Percentiles rank a stretch among this genome's conserved stretches.
Conservation (phyloP, 2,329 filamentous ascomycete species). For the Fusarium camptoceras region DNA sequence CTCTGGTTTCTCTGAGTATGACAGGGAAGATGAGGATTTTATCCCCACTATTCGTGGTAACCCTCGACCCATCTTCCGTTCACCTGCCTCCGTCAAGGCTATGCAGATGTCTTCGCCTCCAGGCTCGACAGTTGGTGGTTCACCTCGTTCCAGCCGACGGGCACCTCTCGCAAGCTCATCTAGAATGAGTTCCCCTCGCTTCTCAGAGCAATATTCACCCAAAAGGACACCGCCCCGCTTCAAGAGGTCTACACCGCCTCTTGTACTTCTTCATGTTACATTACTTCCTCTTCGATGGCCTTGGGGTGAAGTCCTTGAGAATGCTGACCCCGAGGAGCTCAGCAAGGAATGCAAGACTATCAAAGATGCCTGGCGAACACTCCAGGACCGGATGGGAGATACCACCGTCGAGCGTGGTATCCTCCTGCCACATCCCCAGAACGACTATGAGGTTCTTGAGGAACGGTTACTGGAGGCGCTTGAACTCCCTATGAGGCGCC, state of each 20-base stretch:
- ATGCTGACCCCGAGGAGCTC: constrained; percentile 54
- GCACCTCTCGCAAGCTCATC: constrained; percentile 63
- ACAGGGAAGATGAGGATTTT: constrained; percentile 60
- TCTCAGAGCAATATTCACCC: constrained; percentile 65
- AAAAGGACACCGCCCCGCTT: constrained; percentile 71
- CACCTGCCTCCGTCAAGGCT: constrained; percentile 75
- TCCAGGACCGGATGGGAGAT: constrained; percentile 78
- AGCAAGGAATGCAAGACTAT: constrained; percentile 62
- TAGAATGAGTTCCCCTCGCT: constrained; percentile 66
- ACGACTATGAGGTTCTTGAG: constrained; percentile 83
- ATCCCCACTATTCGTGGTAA: constrained; percentile 68
- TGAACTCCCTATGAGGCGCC: constrained; percentile 72
- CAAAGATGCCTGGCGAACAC: constrained; percentile 72
- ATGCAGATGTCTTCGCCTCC: constrained; percentile 79
- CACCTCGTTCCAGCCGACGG: constrained; percentile 66
- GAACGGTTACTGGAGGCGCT: constrained; percentile 80
- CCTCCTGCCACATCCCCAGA: constrained; percentile 80
- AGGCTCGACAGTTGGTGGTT: constrained; percentile 65
- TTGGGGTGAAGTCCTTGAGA: constrained; percentile 69
- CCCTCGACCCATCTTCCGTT: constrained; percentile 73
- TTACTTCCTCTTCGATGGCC: constrained; percentile 76
- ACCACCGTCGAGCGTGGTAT: constrained; percentile 80
- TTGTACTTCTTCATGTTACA: constrained; percentile 83
- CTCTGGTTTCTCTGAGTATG: constrained; percentile 64
- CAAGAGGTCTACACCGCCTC: constrained; percentile 69